Percentiles rank a stretch among this genome's conserved stretches.
phyloP scores from a whole-genome alignment of 2,329 filamentous ascomycete genomes.

The Alternaria burnsii region DNA sequence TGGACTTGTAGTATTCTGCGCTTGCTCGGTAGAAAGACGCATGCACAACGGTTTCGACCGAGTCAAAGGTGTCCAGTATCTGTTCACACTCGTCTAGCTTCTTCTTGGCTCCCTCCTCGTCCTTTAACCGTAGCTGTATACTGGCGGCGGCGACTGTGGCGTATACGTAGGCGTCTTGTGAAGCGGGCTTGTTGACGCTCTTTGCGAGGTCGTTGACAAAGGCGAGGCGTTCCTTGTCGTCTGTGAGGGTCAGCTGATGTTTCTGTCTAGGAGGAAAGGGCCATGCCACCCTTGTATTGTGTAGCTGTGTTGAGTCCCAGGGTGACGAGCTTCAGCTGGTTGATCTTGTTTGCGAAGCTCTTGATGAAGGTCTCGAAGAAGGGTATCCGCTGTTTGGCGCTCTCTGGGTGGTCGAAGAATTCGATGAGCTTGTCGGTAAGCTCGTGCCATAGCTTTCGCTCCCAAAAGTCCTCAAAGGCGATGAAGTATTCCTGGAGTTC shows the following conservation, averaged over 20 bases:
- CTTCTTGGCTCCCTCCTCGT: conserved; percentile 83
- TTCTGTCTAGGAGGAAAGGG: conserved; percentile 51
- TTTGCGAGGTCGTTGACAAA: conserved; percentile 86
- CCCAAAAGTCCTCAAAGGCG: conserved; percentile 95
- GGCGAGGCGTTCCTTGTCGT: conserved; percentile 82
- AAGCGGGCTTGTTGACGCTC: conserved; percentile 90
- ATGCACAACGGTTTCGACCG: conserved; percentile 93
- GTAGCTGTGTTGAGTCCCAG: conserved; percentile 86
- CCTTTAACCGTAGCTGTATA: conserved; percentile 81
- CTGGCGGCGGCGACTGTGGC: conserved; percentile 89
- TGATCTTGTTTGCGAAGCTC: conserved; percentile 98
- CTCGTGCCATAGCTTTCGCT: conserved; percentile 99
- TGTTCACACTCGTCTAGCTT: conserved; percentile 87
- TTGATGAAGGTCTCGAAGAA: conserved; percentile 96
- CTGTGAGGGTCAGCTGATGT: conserved; percentile 59
- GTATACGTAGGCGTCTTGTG: conserved; percentile 95
- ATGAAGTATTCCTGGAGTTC: conserved; percentile 89
- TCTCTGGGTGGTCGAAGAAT: conserved; percentile 86
- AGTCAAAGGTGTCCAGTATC: conserved; percentile 90
- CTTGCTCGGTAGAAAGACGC: conserved; percentile 96
- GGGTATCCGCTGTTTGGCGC: conserved; percentile 81
- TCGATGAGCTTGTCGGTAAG: conserved; percentile 87
- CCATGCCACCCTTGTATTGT: conserved; percentile 74
- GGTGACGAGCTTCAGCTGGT: conserved; percentile 95
- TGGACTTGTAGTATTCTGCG: conserved; percentile 91